Conservation (phyloP, 2,329 filamentous ascomycete genomes). For the Neopestalotiopsis clavispora region DNA sequence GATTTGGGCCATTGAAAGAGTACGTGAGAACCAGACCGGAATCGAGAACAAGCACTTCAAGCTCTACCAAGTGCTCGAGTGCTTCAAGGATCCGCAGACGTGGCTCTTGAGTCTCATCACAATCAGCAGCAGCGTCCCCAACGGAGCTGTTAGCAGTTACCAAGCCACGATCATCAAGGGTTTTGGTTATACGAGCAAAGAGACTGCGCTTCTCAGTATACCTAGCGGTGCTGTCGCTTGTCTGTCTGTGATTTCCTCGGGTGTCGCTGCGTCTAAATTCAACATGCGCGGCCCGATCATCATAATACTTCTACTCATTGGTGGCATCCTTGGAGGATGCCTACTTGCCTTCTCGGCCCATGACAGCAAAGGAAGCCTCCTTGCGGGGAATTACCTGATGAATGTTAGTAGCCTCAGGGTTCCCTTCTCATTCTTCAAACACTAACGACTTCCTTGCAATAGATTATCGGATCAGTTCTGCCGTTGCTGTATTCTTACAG, state of each 20-base stretch:
- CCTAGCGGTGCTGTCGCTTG: slow-evolving; percentile 47
- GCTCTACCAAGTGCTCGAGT: slow-evolving; percentile 27
- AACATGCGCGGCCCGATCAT: slow-evolving; percentile 46
- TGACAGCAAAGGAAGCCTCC: slow-evolving; percentile 41
- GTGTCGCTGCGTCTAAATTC: slow-evolving; percentile 41
- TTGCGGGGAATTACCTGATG: slow-evolving; percentile 49
- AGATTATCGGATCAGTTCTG: slow-evolving; percentile 43
- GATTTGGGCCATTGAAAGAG: slow-evolving; percentile 31
- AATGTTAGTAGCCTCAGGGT: slow-evolving; percentile 30
- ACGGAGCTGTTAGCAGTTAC: slow-evolving; percentile 48
- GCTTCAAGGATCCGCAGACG: slow-evolving; percentile 30
- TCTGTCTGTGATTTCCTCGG: slow-evolving; percentile 43
- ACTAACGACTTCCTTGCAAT: not conserved
- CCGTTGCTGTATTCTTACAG: slow-evolving; percentile 42
- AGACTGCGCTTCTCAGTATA: slow-evolving; percentile 48
- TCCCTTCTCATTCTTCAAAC: not conserved
- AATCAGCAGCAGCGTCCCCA: slow-evolving; percentile 32
- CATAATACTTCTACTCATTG: slow-evolving; percentile 45
- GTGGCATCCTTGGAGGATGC: slow-evolving; percentile 49
- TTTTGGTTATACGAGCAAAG: slow-evolving; percentile 46
- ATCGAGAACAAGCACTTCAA: slow-evolving; percentile 36
- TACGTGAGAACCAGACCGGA: slow-evolving; percentile 32
- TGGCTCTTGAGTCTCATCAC: slow-evolving; percentile 29
- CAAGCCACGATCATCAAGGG: slow-evolving; percentile 45
- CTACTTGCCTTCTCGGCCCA: slow-evolving; percentile 43